Percentiles rank a stretch among this genome's conserved stretches.
Evolutionary conservation across 257 asterid species (phyloP).

Genomic region (Oldenlandia corymbosa): DNA sequence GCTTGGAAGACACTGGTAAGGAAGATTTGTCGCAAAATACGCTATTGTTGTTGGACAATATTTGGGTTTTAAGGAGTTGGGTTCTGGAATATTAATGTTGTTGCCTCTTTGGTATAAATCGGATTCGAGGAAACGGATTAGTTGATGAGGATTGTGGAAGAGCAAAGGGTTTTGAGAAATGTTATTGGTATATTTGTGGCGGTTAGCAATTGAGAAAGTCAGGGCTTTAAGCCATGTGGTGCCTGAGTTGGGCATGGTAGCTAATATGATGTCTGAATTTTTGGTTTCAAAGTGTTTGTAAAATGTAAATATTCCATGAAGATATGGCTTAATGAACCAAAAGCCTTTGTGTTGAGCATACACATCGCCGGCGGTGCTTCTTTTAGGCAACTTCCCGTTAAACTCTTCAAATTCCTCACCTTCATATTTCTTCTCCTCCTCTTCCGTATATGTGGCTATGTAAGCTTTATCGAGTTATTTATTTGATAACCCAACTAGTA

Average conservation of each 20-base stretch:
- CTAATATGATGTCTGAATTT: constrained; percentile 32
- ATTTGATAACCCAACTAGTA: no score
- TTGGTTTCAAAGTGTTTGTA: constrained; percentile 25
- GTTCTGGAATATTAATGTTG: background rate
- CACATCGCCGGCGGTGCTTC: no score
- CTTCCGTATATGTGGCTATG: no score
- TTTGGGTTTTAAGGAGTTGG: background rate
- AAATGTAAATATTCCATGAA: constrained; percentile 22
- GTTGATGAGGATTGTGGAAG: constrained; percentile 19
- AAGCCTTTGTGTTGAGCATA: constrained; percentile 16
- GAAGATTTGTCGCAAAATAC: constrained; percentile 19
- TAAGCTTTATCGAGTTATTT: no score
- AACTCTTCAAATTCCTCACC: no score
- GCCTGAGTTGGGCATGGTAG: constrained; percentile 52
- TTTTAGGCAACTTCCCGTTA: no score
- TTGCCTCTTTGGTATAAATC: background rate
- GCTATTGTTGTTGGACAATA: no score
- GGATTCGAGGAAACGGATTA: constrained; percentile 17
- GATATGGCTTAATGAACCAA: constrained; percentile 43
- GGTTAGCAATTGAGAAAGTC: constrained; percentile 6
- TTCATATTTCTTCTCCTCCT: no score
- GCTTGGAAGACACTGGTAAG: background rate
- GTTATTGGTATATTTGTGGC: background rate
- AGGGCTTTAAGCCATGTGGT: constrained; percentile 58
- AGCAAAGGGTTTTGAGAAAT: constrained; percentile 16